These are phyloP conservation scores for Hebeloma cylindrosporum DNA, from an alignment of 768 basidiomycete species.

Conservation along the genomic window DNA sequence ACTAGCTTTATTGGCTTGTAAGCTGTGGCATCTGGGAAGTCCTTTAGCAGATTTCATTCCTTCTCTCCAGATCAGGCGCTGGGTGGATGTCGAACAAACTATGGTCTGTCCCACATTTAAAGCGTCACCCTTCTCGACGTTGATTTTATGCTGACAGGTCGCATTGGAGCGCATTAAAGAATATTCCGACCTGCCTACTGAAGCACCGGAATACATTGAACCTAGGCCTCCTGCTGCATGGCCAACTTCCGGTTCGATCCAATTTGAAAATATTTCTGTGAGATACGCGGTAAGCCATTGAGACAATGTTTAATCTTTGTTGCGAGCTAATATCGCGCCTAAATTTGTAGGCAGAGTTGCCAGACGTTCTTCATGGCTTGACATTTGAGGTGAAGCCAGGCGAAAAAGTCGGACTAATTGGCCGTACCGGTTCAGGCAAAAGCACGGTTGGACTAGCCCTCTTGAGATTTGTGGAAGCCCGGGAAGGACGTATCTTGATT, in stretches of 20 bases:
- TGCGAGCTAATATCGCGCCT: not conserved
- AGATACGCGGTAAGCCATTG: constrained; percentile 73
- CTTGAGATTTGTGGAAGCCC: constrained; percentile 85
- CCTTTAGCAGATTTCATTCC: not conserved
- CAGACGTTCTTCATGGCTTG: constrained; percentile 78
- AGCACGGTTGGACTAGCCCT: constrained; percentile 79
- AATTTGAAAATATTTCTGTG: constrained; percentile 73
- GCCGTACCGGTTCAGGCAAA: constrained; percentile 73
- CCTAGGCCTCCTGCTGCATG: constrained; percentile 79
- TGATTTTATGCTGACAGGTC: constrained; percentile 43
- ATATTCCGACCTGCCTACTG: constrained; percentile 75
- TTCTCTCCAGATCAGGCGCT: constrained; percentile 56
- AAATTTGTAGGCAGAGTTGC: constrained; percentile 69
- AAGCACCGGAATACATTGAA: constrained; percentile 83
- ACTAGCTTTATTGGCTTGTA: no score
- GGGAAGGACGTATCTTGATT: constrained; percentile 68
- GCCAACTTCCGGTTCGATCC: constrained; percentile 71
- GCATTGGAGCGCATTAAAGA: constrained; percentile 90
- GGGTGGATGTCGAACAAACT: constrained; percentile 87
- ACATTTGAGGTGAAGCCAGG: constrained; percentile 72
- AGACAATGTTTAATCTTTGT: not conserved
- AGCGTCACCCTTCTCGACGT: not conserved
- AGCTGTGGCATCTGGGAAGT: no score
- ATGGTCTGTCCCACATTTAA: constrained; percentile 56
- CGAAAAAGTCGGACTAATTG: constrained; percentile 73